These are phyloP conservation scores for Vitis rupestris DNA, from an alignment of 164 flowering plant species.

Conservation along the genomic window DNA sequence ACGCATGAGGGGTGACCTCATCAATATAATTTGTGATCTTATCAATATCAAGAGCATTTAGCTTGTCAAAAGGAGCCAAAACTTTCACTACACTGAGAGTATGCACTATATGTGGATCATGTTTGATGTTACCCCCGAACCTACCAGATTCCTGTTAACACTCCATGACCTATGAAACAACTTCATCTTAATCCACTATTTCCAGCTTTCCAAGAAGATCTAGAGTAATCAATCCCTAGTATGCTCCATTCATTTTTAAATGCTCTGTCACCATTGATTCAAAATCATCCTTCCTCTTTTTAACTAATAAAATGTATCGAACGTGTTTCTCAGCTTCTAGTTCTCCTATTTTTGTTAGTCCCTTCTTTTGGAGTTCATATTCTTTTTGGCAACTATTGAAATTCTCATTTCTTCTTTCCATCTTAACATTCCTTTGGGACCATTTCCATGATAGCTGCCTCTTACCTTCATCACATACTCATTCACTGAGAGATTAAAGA, in stretches of 20 bases:
- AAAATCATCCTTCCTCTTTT: conserved; percentile 81
- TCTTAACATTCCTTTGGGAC: too few species aligned
- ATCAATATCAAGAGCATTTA: conserved; percentile 69
- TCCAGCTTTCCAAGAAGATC: conserved; percentile 74
- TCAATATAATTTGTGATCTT: conserved; percentile 66
- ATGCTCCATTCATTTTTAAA: conserved; percentile 84
- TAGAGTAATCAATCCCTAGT: conserved; percentile 86
- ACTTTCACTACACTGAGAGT: conserved; percentile 88
- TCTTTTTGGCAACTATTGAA: too few species aligned
- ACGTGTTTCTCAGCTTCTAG: conserved; percentile 69
- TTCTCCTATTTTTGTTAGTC: conserved; percentile 50
- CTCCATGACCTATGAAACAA: conserved; percentile 76
- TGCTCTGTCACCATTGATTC: conserved; percentile 86
- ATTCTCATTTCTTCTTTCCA: too few species aligned
- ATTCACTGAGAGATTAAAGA: conserved; percentile 48
- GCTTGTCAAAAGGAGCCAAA: conserved; percentile 75
- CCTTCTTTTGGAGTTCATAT: too few species aligned
- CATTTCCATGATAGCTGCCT: too few species aligned
- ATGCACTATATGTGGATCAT: conserved; percentile 80
- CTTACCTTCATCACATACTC: conserved; percentile 16
- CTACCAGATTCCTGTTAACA: conserved; percentile 93
- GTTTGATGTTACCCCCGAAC: conserved; percentile 86
- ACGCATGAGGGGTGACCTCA: too few species aligned
- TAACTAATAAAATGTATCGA: conserved; percentile 60
- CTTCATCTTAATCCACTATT: conserved; percentile 59